A percentile compares a stretch with the other conserved stretches of the same genome.
phyloP scores from a whole-genome alignment of 2,329 filamentous ascomycete genomes.

The Beauveria bassiana region DNA sequence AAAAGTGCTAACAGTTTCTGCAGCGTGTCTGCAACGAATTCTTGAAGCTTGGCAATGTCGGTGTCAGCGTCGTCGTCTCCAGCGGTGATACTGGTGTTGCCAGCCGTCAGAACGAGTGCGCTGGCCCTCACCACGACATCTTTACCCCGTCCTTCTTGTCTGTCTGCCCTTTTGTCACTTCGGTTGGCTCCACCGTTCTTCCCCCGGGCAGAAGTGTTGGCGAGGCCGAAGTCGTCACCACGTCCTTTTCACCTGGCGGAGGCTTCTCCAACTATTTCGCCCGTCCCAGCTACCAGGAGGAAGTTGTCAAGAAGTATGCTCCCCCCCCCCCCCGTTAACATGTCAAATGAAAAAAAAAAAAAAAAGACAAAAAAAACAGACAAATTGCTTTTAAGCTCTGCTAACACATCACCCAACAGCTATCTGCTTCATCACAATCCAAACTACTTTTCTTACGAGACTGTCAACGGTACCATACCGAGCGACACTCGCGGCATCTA shows the following conservation, averaged over 20 bases:
- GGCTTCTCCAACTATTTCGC: conserved; percentile 29
- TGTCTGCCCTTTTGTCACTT: conserved; percentile 37
- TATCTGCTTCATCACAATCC: conserved; percentile 25
- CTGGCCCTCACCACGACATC: conserved; percentile 13
- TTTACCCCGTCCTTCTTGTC: conserved; percentile 29
- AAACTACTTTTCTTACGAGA: conserved; percentile 20
- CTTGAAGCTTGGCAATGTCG: conserved; percentile 37
- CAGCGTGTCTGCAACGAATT: conserved; percentile 35
- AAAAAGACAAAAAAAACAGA: no score
- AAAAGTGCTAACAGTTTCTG: not conserved
- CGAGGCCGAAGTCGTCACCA: conserved; percentile 37
- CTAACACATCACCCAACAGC: conserved; percentile 13
- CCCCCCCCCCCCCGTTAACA: no score
- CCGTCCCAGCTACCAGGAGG: conserved; percentile 37
- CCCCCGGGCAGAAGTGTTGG: conserved; percentile 31
- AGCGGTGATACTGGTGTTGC: conserved; percentile 33
- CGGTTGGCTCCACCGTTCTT: conserved; percentile 43
- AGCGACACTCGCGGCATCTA: conserved; percentile 34
- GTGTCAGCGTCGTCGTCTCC: conserved; percentile 33
- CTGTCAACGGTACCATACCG: conserved; percentile 22
- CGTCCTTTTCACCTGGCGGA: conserved; percentile 35
- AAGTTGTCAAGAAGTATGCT: conserved; percentile 23
- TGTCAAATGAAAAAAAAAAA: no score
- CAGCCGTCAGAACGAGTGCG: conserved; percentile 12
- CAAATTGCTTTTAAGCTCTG: not conserved